A percentile compares a stretch with the other conserved stretches of the same genome.
These are phyloP conservation scores for sorghum (Sorghum bicolor) DNA, from an alignment of 176 grass and related monocot genomes.

Conservation along the genomic window Sorghum_bicolor_NCBIv3 NC_012878.2:57031001-57031500, in stretches of 20 bases:
- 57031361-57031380: background rate
- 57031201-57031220: constrained; percentile 94
- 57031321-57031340: background rate
- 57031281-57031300: background rate
- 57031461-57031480: background rate
- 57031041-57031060: constrained; percentile 41
- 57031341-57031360: background rate
- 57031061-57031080: constrained; percentile 43
- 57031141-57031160: constrained; percentile 26
- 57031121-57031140: constrained; percentile 41
- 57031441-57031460: background rate
- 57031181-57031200: constrained; percentile 61
- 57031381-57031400: background rate
- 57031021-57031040: constrained; percentile 25
- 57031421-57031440: background rate
- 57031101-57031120: constrained; percentile 29
- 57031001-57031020: constrained; percentile 14
- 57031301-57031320: background rate
- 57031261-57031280: constrained; percentile 42
- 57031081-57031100: constrained; percentile 36
- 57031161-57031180: constrained; percentile 42
- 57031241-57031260: constrained; percentile 40
- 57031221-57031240: constrained; percentile 65
- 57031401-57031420: background rate
- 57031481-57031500: background rate